Evolutionary conservation across 306 rosid genomes (phyloP).

Genomic region (Quercus glauca): DNA sequence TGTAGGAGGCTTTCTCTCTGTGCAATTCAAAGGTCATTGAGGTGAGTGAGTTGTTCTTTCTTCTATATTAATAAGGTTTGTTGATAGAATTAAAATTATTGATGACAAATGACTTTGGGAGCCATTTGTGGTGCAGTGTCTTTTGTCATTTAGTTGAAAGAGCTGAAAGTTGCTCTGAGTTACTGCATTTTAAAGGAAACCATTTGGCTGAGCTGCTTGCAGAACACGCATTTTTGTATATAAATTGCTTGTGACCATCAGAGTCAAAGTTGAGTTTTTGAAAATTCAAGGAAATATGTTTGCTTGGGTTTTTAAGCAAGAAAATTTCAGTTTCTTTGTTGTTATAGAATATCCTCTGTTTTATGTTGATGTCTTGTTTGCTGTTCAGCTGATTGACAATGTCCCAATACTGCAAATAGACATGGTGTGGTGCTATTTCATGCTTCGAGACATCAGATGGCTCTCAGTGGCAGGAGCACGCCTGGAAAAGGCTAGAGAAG

Average conservation of each 20-base stretch:
- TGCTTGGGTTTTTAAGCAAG: neutral
- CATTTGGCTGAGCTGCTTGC: neutral
- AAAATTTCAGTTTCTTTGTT: neutral
- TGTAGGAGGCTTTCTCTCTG: conserved; percentile 85
- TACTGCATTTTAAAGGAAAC: neutral
- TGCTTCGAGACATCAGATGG: conserved; percentile 82
- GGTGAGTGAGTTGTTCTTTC: conserved; percentile 47
- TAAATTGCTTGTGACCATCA: conserved; percentile 2
- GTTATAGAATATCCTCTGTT: neutral
- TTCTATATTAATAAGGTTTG: neutral
- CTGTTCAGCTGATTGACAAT: conserved; percentile 77
- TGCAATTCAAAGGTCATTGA: conserved; percentile 76
- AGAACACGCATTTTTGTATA: neutral
- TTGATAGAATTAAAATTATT: conserved; percentile 7
- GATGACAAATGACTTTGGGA: neutral
- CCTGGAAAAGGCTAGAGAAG: conserved; percentile 73
- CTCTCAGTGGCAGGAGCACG: conserved; percentile 82
- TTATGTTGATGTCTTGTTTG: neutral
- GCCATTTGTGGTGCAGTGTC: neutral
- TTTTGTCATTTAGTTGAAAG: neutral
- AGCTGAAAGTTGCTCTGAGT: conserved; percentile 8
- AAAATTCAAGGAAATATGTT: neutral
- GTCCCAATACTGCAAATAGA: conserved; percentile 91
- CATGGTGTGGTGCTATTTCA: conserved; percentile 99
- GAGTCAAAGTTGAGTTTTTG: neutral